Percentiles rank a stretch among this genome's conserved stretches.
Conservation (phyloP, 331 rosid species). For the Telfairia occidentalis region DNA sequence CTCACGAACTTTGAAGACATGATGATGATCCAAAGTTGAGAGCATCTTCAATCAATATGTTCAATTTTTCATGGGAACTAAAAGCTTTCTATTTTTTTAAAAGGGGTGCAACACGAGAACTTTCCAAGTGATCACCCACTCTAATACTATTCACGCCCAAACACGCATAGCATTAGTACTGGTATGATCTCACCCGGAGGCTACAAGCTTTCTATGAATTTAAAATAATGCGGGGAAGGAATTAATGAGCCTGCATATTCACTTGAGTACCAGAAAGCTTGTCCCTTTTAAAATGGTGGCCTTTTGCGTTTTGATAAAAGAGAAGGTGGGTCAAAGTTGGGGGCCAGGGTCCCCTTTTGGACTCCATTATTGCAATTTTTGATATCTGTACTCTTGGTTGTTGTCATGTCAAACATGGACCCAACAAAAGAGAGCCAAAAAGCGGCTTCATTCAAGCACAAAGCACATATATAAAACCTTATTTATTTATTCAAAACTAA, state of each 20-base stretch:
- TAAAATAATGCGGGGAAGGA: no score
- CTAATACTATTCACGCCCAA: no score
- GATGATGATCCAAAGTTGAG: background rate
- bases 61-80: background rate
- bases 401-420: conserved; percentile 26
- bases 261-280: conserved; percentile 50
- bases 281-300: conserved; percentile 48
- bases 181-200: no score
- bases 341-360: conserved; percentile 36
- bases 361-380: conserved; percentile 56
- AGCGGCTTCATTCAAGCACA: background rate
- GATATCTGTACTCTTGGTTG: conserved; percentile 22
- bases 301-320: conserved; percentile 32
- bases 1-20: background rate
- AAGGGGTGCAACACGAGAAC: no score
- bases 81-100: no score
- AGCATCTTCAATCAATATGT: background rate
- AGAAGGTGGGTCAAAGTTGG: conserved; percentile 33
- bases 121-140: no score
- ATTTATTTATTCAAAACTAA: background rate
- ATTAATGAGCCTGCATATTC: conserved; percentile 88
- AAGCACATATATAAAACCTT: background rate
- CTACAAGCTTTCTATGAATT: no score
- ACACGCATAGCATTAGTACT: no score
- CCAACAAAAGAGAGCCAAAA: background rate